phyloP scores from a whole-genome alignment of 2,329 filamentous ascomycete genomes.

The Lecanoromycetidae sp. region DNA sequence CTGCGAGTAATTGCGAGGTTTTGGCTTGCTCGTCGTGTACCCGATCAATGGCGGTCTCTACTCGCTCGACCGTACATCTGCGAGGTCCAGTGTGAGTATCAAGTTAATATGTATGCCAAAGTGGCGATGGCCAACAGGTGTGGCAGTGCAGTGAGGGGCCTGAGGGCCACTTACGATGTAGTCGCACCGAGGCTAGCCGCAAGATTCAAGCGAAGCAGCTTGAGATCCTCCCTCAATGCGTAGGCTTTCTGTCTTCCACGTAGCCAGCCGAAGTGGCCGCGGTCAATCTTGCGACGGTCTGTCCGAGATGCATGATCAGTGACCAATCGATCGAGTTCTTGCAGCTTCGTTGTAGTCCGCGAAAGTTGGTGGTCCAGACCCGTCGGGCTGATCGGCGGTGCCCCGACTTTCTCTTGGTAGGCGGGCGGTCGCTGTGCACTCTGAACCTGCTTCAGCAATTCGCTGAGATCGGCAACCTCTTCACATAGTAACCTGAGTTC shows the following conservation, averaged over 20 bases:
- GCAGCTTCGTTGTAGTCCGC: not conserved
- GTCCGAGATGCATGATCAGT: not conserved
- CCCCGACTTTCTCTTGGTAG: too few relatives aligned
- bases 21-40: not conserved
- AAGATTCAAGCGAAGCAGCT: not conserved
- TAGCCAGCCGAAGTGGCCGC: not conserved
- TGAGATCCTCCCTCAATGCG: not conserved
- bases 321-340: not conserved
- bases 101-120: not conserved
- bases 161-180: not conserved
- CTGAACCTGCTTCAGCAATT: not conserved
- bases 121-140: not conserved
- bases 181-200: not conserved
- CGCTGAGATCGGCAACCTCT: not conserved
- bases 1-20: not conserved
- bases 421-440: not conserved
- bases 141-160: not conserved
- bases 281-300: not conserved
- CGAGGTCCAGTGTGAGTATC: not conserved
- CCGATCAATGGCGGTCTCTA: conserved; percentile 1
- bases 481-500: not conserved
- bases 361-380: not conserved
- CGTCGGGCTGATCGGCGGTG: too few relatives aligned
- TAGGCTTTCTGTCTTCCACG: not conserved
- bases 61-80: not conserved